phyloP scores from a whole-genome alignment of 1,139 yeast species.

The Eremothecium gossypii region DNA sequence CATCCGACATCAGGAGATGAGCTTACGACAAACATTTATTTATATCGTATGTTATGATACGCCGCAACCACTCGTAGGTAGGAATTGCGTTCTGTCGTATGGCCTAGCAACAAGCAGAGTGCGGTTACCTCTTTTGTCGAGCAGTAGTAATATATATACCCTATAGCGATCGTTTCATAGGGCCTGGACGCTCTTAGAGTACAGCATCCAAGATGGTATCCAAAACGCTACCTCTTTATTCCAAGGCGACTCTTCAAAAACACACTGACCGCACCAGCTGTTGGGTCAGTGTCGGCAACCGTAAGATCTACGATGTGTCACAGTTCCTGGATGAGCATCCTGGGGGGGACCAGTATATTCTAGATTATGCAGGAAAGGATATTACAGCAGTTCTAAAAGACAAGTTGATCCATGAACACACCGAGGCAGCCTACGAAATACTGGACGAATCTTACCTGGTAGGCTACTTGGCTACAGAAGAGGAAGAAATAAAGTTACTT shows the following conservation, averaged over 20 bases:
- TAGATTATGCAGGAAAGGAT: constrained; percentile 77
- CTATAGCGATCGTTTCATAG: no score
- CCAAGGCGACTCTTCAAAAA: constrained; percentile 36
- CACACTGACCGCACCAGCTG: constrained; percentile 49
- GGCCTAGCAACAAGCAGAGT: no score
- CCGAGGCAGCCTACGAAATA: constrained; percentile 83
- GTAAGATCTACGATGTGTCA: constrained; percentile 79
- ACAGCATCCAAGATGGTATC: constrained; percentile 6
- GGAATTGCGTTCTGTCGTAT: no score
- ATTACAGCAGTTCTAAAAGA: constrained; percentile 74
- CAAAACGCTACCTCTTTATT: constrained; percentile 37
- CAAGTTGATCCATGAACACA: constrained; percentile 58
- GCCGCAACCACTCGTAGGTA: no score
- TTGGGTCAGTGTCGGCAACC: constrained; percentile 68
- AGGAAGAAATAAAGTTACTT: constrained; percentile 49
- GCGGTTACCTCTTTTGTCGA: no score
- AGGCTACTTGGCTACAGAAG: constrained; percentile 54
- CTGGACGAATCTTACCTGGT: constrained; percentile 63
- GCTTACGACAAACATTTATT: no score
- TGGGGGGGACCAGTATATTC: constrained; percentile 68
- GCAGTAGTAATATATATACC: no score
- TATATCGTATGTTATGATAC: no score
- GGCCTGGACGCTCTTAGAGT: no score
- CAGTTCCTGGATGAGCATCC: constrained; percentile 77
- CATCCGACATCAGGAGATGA: no score